These are phyloP conservation scores for Boletus tomentosulus DNA, from an alignment of 768 basidiomycete species.

Conservation along the genomic window DNA sequence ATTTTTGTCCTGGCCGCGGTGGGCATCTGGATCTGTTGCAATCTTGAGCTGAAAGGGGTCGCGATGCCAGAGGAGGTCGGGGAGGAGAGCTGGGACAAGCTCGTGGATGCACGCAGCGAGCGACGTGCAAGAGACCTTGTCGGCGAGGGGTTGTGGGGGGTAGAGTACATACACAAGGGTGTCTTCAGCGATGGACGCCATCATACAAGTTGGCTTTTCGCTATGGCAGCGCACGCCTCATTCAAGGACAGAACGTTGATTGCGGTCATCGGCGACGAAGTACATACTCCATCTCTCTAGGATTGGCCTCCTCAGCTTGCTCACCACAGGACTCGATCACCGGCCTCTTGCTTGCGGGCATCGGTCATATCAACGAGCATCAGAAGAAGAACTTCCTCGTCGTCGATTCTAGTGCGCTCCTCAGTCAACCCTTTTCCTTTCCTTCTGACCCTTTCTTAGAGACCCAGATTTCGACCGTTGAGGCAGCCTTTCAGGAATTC, in stretches of 20 bases:
- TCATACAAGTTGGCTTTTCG: slow-evolving; percentile 14
- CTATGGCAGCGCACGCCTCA: slow-evolving; percentile 50
- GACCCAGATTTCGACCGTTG: slow-evolving; percentile 87
- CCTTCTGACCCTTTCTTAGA: slow-evolving; percentile 44
- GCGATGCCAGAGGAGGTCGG: slow-evolving; percentile 75
- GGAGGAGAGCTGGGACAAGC: slow-evolving; percentile 52
- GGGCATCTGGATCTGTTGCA: slow-evolving; percentile 41
- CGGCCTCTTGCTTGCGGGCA: slow-evolving; percentile 89
- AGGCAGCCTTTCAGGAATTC: slow-evolving; percentile 90
- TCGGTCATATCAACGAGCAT: slow-evolving; percentile 85
- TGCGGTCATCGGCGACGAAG: slow-evolving; percentile 98
- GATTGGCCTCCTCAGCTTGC: slow-evolving; percentile 9
- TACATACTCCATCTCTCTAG: slow-evolving; percentile 28
- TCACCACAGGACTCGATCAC: slow-evolving; percentile 86
- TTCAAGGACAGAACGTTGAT: slow-evolving; percentile 83
- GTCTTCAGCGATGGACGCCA: slow-evolving; percentile 75
- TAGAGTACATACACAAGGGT: slow-evolving; percentile 76
- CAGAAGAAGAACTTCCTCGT: slow-evolving; percentile 98
- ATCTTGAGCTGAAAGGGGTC: slow-evolving; percentile 79
- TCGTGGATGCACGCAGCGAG: slow-evolving; percentile 65
- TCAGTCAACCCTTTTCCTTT: neutral
- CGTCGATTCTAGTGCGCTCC: slow-evolving; percentile 82
- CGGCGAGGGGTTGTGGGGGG: slow-evolving; percentile 48
- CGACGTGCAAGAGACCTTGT: slow-evolving; percentile 57
- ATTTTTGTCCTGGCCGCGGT: slow-evolving; percentile 36